phyloP scores from a whole-genome alignment of 768 basidiomycete genomes.

The Mycena galericulata region DNA sequence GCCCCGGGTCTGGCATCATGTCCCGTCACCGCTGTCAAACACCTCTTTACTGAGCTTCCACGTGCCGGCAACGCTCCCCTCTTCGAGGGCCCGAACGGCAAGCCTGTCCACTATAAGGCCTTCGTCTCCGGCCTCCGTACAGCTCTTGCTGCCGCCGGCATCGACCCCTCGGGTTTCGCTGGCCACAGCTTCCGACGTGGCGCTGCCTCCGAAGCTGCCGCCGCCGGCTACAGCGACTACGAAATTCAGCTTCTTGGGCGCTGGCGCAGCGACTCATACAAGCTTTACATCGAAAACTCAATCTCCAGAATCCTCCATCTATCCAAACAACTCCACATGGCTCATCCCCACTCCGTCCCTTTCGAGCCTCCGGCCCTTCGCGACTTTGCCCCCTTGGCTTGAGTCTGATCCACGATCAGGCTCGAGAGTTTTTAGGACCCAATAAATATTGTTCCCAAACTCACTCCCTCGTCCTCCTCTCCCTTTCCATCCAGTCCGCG shows the following conservation, averaged over 20 bases:
- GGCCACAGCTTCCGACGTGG: background rate
- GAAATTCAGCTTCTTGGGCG: background rate
- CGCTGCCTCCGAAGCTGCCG: background rate
- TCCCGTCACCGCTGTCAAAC: background rate
- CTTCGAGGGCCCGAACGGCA: background rate
- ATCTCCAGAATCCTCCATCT: conserved; percentile 40
- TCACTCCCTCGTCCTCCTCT: background rate
- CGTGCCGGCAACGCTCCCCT: background rate
- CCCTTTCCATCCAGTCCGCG: background rate
- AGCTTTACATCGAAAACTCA: conserved; percentile 48
- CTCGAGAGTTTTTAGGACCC: background rate
- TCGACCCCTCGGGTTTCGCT: background rate
- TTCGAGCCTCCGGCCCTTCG: conserved; percentile 14
- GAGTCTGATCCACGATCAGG: conserved; percentile 7
- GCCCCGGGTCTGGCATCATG: background rate
- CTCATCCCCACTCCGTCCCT: conserved; percentile 11
- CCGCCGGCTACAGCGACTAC: background rate
- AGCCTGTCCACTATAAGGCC: background rate
- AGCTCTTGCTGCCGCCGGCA: background rate
- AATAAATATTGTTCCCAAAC: background rate
- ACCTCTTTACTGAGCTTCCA: background rate
- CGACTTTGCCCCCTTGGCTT: background rate
- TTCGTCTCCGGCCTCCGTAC: background rate
- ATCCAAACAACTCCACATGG: conserved; percentile 45
- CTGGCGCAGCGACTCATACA: conserved; percentile 39